These are phyloP conservation scores for Ganoderma meredithae DNA, from an alignment of 1,284 basidiomycete genomes.

Conservation along the genomic window DNA sequence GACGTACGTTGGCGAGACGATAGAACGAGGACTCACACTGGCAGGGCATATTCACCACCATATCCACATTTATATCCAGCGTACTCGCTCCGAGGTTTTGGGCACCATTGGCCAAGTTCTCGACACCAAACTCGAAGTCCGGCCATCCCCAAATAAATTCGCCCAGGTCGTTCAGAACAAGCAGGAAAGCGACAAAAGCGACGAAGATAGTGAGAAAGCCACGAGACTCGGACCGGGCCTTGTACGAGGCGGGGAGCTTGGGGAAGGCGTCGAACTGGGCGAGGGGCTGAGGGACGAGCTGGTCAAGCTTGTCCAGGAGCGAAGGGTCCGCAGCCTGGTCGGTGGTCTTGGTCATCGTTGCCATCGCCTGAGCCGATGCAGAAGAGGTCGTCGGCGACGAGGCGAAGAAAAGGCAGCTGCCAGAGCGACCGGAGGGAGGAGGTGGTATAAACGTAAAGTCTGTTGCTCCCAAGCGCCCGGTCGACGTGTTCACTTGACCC, in stretches of 20 bases:
- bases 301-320: slow-evolving; percentile 63
- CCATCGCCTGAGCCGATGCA: slow-evolving; percentile 26
- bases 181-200: slow-evolving; percentile 70
- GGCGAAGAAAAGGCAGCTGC: slow-evolving; percentile 24
- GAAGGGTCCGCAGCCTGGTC: slow-evolving; percentile 40
- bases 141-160: slow-evolving; percentile 95
- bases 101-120: slow-evolving; percentile 65
- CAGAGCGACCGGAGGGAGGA: slow-evolving; percentile 27
- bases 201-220: slow-evolving; percentile 91
- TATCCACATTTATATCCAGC: slow-evolving; percentile 88
- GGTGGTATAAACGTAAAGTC: slow-evolving; percentile 30
- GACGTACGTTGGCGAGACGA: not conserved
- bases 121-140: slow-evolving; percentile 86
- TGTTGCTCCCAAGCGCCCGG: slow-evolving; percentile 19
- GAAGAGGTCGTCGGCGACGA: slow-evolving; percentile 20
- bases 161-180: slow-evolving; percentile 87
- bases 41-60: slow-evolving; percentile 93
- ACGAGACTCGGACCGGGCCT: slow-evolving; percentile 83
- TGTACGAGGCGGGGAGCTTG: slow-evolving; percentile 90
- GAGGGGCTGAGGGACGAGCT: slow-evolving; percentile 60
- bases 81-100: slow-evolving; percentile 68
- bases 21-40: slow-evolving; percentile 66
- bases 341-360: slow-evolving; percentile 30
- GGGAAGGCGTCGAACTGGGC: slow-evolving; percentile 85
- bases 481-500: slow-evolving; percentile 30